phyloP scores from a whole-genome alignment of 2,329 filamentous ascomycete species.

The Lecanicillium sp. region DNA sequence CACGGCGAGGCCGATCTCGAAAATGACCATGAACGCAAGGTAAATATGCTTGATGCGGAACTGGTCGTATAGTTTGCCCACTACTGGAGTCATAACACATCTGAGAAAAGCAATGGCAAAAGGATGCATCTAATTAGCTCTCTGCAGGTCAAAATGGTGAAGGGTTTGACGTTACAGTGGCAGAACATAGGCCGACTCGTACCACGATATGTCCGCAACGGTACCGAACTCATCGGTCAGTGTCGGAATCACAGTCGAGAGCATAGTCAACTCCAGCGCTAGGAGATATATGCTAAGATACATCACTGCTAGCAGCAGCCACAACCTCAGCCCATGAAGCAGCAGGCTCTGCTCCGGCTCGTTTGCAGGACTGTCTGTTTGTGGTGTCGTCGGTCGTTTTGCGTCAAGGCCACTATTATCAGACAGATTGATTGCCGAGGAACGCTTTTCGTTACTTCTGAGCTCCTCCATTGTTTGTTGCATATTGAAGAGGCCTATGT shows the following conservation, averaged over 20 bases:
- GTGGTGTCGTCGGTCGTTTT: too few relatives aligned
- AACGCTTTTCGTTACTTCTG: too few relatives aligned
- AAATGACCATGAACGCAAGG: conserved; percentile 5
- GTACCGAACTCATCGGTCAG: conserved; percentile 8
- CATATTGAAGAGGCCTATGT: too few relatives aligned
- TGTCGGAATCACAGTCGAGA: conserved; percentile 7
- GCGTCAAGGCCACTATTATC: too few relatives aligned
- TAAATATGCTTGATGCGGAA: conserved; percentile 7
- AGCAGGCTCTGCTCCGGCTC: background rate
- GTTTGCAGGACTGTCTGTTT: too few relatives aligned
- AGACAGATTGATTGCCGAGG: too few relatives aligned
- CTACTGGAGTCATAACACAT: conserved; percentile 5
- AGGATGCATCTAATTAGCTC: too few relatives aligned
- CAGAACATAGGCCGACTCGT: conserved; percentile 8
- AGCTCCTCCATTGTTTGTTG: too few relatives aligned
- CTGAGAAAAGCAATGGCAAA: conserved; percentile 1
- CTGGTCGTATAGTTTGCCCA: conserved; percentile 5
- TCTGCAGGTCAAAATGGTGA: background rate
- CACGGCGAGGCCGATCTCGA: conserved; percentile 4
- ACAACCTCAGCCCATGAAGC: conserved; percentile 5
- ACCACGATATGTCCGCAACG: conserved; percentile 8
- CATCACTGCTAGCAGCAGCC: conserved; percentile 3
- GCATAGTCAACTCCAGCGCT: conserved; percentile 9
- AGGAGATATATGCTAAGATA: conserved; percentile 8
- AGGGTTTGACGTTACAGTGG: conserved; percentile 2